Conservation (phyloP, 345 rosid species). For the Dovyalis caffra region DNA sequence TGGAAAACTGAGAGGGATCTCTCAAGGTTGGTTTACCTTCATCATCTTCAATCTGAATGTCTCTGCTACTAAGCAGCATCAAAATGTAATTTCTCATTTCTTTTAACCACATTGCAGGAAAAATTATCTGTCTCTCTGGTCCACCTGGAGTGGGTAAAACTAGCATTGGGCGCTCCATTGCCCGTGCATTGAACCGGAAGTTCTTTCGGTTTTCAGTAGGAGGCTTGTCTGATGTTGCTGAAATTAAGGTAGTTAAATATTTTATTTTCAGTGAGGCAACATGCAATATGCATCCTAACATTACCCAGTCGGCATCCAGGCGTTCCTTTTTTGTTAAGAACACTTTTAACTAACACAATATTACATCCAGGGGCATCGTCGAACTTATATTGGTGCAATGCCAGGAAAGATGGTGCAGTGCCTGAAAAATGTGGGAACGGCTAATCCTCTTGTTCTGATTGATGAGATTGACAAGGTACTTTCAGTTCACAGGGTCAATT, state of each 20-base stretch:
- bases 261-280: not conserved
- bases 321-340: not conserved
- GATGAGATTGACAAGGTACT: constrained; percentile 99
- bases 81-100: constrained; percentile 16
- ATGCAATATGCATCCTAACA: not conserved
- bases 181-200: constrained; percentile 90
- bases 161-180: constrained; percentile 97
- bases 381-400: constrained; percentile 99
- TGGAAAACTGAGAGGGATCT: constrained; percentile 93
- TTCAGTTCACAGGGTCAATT: constrained; percentile 6
- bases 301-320: too few species aligned
- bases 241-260: constrained; percentile 73
- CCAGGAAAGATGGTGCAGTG: constrained; percentile 99
- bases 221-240: constrained; percentile 97
- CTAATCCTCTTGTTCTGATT: constrained; percentile 96
- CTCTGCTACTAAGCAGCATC: not conserved
- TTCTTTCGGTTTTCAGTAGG: constrained; percentile 98
- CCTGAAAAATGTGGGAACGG: constrained; percentile 95
- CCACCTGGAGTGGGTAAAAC: constrained; percentile 99
- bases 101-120: constrained; percentile 54
- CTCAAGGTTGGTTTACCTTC: constrained; percentile 63
- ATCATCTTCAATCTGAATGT: not conserved
- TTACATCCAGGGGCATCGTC: constrained; percentile 85
- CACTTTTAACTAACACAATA: constrained; percentile 16
- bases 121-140: constrained; percentile 97